Evolutionary conservation across 2,329 filamentous ascomycete genomes (phyloP).

Genomic region (Cladophialophora immunda): DNA sequence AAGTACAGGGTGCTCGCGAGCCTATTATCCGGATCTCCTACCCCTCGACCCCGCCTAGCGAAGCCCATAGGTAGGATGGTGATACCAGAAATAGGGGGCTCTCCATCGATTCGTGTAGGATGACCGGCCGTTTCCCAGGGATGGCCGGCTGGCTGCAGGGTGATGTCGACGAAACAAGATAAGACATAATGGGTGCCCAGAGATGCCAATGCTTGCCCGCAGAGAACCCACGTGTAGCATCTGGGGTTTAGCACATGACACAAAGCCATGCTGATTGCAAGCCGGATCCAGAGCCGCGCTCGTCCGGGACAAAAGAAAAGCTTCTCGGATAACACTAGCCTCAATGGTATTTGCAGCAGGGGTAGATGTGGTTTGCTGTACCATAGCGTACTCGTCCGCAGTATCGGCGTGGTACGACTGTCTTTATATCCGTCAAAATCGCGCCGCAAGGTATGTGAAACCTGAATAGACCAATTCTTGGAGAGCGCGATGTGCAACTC

Average conservation of each 20-base stretch:
- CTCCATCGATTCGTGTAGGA: slow-evolving; percentile 6
- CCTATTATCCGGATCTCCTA: slow-evolving; percentile 4
- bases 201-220: slow-evolving; percentile 20
- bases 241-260: not conserved
- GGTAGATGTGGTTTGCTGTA: not conserved
- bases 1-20: not conserved
- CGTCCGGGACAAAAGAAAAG: not conserved
- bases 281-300: not conserved
- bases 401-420: not conserved
- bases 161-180: slow-evolving; percentile 6
- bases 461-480: not conserved
- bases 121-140: slow-evolving; percentile 19
- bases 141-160: not conserved
- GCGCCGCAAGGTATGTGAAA: not conserved
- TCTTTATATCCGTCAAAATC: not conserved
- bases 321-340: not conserved
- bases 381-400: no score
- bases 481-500: not conserved
- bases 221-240: slow-evolving; percentile 14
- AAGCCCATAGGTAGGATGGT: not conserved
- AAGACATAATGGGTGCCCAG: not conserved
- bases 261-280: not conserved
- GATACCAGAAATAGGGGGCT: slow-evolving; percentile 6
- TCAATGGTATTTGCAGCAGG: no score
- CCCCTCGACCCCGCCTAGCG: slow-evolving; percentile 12